A percentile compares a stretch with the other conserved stretches of the same genome.
Conservation (phyloP, 2,329 filamentous ascomycete genomes). For the Stachybotrys echinatus region DNA sequence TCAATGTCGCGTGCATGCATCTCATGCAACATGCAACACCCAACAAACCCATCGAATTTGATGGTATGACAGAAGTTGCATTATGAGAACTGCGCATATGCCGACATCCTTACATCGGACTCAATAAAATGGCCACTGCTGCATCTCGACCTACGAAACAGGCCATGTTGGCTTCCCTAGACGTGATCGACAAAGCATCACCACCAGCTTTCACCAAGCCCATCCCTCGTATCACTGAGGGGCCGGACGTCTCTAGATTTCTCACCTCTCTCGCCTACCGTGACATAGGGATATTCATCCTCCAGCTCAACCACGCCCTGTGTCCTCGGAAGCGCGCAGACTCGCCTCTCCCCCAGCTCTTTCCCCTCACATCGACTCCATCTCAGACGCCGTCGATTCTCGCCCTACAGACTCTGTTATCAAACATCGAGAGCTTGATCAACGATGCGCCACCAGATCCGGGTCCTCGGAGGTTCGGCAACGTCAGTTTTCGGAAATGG, state of each 20-base stretch:
- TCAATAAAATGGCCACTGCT: too few species aligned
- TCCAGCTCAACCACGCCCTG: slow-evolving; percentile 85
- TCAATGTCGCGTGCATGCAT: too few species aligned
- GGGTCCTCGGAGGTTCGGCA: slow-evolving; percentile 86
- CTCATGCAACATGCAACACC: too few species aligned
- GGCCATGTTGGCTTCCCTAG: slow-evolving; percentile 27
- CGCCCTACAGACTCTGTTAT: slow-evolving; percentile 61
- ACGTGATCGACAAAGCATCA: slow-evolving; percentile 41
- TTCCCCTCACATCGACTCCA: slow-evolving; percentile 34
- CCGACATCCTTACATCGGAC: too few species aligned
- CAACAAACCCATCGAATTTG: too few species aligned
- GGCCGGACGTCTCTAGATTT: slow-evolving; percentile 75
- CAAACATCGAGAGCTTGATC: slow-evolving; percentile 60
- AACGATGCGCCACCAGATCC: slow-evolving; percentile 77
- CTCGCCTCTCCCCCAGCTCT: slow-evolving; percentile 29
- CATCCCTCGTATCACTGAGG: slow-evolving; percentile 77
- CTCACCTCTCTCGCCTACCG: slow-evolving; percentile 76
- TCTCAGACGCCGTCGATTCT: slow-evolving; percentile 49
- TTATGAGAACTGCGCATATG: too few species aligned
- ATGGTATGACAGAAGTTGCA: too few species aligned
- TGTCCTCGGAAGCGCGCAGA: slow-evolving; percentile 59
- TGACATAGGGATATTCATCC: slow-evolving; percentile 79
- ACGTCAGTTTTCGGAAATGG: slow-evolving; percentile 86
- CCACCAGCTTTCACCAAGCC: slow-evolving; percentile 60
- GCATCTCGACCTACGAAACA: neutral